Percentiles rank a stretch among this genome's conserved stretches.
Evolutionary conservation across 1,284 basidiomycete genomes (phyloP).

Genomic region (Agroathelia rolfsii): DNA sequence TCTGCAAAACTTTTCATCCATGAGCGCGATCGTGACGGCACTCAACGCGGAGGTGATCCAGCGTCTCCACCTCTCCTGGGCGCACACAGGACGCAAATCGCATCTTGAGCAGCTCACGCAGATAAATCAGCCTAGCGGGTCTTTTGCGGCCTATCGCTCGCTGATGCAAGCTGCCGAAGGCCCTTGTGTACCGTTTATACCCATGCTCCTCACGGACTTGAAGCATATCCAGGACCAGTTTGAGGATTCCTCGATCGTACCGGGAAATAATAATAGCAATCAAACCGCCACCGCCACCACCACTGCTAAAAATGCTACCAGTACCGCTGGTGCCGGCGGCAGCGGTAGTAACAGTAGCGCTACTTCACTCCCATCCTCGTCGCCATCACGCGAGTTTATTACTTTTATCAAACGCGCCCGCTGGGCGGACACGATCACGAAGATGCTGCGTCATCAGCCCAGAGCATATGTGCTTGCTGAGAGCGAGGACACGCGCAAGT

Average conservation of each 20-base stretch:
- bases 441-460: constrained; percentile 50
- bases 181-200: constrained; percentile 58
- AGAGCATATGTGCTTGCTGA: constrained; percentile 39
- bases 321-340: too few relatives aligned
- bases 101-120: constrained; percentile 41
- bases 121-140: constrained; percentile 47
- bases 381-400: constrained; percentile 25
- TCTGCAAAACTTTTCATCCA: constrained; percentile 57
- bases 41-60: constrained; percentile 49
- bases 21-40: constrained; percentile 56
- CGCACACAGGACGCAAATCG: constrained; percentile 42
- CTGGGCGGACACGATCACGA: constrained; percentile 43
- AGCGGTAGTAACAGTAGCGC: too few relatives aligned
- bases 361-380: too few relatives aligned
- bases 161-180: constrained; percentile 41
- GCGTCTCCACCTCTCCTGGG: constrained; percentile 57
- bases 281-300: constrained; percentile 7
- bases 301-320: constrained; percentile 2
- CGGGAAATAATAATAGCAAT: constrained; percentile 5
- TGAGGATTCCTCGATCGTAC: constrained; percentile 25
- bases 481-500: constrained; percentile 34
- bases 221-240: constrained; percentile 45
- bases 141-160: constrained; percentile 46
- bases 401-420: constrained; percentile 46
- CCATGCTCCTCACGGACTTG: constrained; percentile 53